Evolutionary conservation across 768 basidiomycete species (phyloP), one percentile per base, ranked within the genome.

Genomic region (Serpula lacrymans): DNA sequence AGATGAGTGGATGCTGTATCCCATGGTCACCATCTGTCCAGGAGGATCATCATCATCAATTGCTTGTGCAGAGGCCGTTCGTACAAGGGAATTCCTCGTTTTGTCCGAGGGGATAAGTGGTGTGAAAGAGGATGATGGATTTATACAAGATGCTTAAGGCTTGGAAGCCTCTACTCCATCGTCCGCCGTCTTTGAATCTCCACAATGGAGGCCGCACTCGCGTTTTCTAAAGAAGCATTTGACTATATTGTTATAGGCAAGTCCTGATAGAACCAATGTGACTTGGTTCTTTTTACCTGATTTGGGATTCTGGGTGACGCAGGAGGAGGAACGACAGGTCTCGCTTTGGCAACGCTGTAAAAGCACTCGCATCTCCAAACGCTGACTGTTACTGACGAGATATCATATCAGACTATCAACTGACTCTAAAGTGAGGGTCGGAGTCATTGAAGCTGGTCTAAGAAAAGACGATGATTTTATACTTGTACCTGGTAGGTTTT

Each of bases 191-290:
- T n/a, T n/a, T n/a, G n/a, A n/a, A n/a, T n/a, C n/a, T n/a, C n/a
- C 22, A 24, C 8, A 22, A 45, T 49, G 43, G 37, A 39, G 12
- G 29, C 47, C 14, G 47, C 51, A 8, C 2, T 32, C 5, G 40
- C 23, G n/a, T 45, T 52, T 32, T 38, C 38, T 5, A 18, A 17
- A 30, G 40, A 45, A 29, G n/a, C 24, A 14, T 53, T 52, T 31
- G 51, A 49, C 28, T 45, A 52, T 27, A 45, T 53, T 27, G 20
- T 52, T 24, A 31, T 53, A 5, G 51, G 51, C 49, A 23, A 7
- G 51, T 49, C 12, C 8, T n/a, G n/a, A n/a, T n/a, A n/a, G n/a
- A n/a, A n/a, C n/a, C n/a, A n/a, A n/a, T n/a, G n/a, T n/a, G n/a
- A n/a, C n/a, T n/a, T n/a, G n/a, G 3, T 22, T 10, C 26, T 5